Percentiles rank a stretch among this genome's conserved stretches.
phyloP scores from a whole-genome alignment of 768 basidiomycete species.

The Tubosaeta sp. region DNA sequence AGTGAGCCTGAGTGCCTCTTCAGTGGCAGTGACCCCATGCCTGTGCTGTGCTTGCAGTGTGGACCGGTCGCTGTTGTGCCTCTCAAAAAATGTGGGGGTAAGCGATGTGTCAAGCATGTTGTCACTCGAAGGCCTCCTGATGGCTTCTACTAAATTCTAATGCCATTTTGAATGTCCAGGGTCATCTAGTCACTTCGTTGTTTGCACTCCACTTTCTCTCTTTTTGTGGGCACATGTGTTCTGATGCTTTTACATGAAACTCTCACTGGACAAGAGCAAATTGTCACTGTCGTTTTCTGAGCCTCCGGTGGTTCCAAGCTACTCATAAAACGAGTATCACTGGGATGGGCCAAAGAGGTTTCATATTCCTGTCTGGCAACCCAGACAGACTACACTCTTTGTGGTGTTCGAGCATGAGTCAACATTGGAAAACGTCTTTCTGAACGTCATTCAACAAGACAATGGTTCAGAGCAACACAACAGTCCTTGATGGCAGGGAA shows the following conservation, averaged over 20 bases:
- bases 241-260: slow-evolving; percentile 16
- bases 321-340: slow-evolving; percentile 28
- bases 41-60: too few relatives aligned
- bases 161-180: neutral
- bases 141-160: neutral
- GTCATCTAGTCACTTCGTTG: neutral
- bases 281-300: slow-evolving; percentile 4
- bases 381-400: slow-evolving; percentile 19
- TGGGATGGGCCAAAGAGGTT: slow-evolving; percentile 22
- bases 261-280: slow-evolving; percentile 17
- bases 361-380: slow-evolving; percentile 21
- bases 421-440: slow-evolving; percentile 66
- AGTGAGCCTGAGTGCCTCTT: too few relatives aligned
- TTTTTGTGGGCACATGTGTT: neutral
- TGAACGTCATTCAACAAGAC: slow-evolving; percentile 64
- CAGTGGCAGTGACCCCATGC: too few relatives aligned
- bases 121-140: neutral
- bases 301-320: neutral
- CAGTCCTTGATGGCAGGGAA: too few relatives aligned
- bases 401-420: slow-evolving; percentile 21
- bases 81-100: too few relatives aligned
- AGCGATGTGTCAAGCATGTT: too few relatives aligned
- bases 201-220: neutral
- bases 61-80: too few relatives aligned
- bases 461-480: slow-evolving; percentile 49